Evolutionary conservation across 2,329 filamentous ascomycete species (phyloP).

Genomic region (Fusarium fracticaudum): DNA sequence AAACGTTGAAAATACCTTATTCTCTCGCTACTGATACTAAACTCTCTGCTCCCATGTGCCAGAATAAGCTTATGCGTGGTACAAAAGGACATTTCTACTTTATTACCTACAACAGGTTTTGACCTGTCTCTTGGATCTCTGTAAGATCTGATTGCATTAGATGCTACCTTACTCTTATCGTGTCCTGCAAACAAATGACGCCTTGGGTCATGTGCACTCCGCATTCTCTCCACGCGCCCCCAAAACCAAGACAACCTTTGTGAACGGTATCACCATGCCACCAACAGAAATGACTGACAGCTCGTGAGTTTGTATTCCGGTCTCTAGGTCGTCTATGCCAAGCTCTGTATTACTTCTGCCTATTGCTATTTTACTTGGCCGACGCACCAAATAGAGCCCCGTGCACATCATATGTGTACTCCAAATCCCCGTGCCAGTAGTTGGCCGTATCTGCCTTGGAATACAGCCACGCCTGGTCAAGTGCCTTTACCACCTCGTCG

Average conservation of each 20-base stretch:
- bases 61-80: neutral
- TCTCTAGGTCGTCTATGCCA: neutral
- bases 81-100: conserved; percentile 1
- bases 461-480: conserved; percentile 83
- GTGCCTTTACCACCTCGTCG: conserved; percentile 75
- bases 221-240: conserved; percentile 30
- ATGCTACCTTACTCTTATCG: conserved; percentile 18
- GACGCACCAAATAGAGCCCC: conserved; percentile 65
- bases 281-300: conserved; percentile 1
- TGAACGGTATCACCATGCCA: conserved; percentile 20
- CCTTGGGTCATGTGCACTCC: conserved; percentile 36
- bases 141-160: conserved; percentile 21
- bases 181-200: conserved; percentile 25
- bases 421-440: conserved; percentile 69
- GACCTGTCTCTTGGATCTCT: conserved; percentile 4
- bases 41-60: neutral
- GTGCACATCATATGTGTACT: conserved; percentile 73
- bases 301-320: conserved; percentile 7
- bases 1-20: neutral
- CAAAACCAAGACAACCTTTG: conserved; percentile 11
- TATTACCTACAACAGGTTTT: conserved; percentile 5
- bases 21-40: neutral
- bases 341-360: conserved; percentile 3
- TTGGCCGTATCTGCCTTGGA: conserved; percentile 65
- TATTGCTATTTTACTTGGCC: conserved; percentile 49